phyloP scores from a whole-genome alignment of 2,329 filamentous ascomycete species.

The Monilinia fructicola region DNA sequence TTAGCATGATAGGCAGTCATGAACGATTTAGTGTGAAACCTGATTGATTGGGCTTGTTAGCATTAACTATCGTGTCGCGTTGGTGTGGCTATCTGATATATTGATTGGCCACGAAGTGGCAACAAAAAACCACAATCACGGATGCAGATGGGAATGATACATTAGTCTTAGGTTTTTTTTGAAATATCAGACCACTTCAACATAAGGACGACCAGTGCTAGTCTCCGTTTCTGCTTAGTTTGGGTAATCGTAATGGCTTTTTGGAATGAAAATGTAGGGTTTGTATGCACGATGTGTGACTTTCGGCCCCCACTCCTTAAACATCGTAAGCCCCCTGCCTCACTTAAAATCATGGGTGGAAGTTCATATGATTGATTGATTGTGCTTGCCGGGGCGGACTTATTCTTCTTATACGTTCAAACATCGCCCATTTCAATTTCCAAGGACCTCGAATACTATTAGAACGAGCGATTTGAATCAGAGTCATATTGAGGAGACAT shows the following conservation, averaged over 20 bases:
- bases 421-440: background rate
- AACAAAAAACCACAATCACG: background rate
- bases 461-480: background rate
- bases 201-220: background rate
- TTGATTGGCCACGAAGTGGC: background rate
- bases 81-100: constrained; percentile 11
- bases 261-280: background rate
- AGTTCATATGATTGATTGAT: too few species aligned
- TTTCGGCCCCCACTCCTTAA: constrained; percentile 12
- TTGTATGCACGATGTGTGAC: background rate
- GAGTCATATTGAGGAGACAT: background rate
- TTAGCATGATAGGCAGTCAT: too few species aligned
- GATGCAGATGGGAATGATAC: background rate
- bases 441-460: background rate
- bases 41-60: background rate
- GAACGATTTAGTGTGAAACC: background rate
- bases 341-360: background rate
- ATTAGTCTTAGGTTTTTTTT: background rate
- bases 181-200: constrained; percentile 11
- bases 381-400: background rate
- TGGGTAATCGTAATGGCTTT: background rate
- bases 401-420: background rate
- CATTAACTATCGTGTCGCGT: constrained; percentile 4
- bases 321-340: background rate
- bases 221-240: background rate